These are phyloP conservation scores for Allomyces javanicus DNA, from an alignment of 192 early-diverging fungal species.

Conservation along the genomic window DNA sequence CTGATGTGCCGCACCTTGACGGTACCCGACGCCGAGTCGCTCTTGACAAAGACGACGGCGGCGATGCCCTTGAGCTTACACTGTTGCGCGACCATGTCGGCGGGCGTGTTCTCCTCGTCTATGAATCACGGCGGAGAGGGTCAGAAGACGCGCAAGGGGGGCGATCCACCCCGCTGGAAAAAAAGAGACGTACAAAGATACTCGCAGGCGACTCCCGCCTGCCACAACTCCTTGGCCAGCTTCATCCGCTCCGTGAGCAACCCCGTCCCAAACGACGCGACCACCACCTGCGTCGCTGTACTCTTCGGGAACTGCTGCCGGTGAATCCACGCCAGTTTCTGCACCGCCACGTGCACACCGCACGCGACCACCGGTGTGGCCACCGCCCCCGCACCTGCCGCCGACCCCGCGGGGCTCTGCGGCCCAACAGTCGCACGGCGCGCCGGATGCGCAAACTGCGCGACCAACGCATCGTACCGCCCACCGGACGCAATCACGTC, in stretches of 20 bases:
- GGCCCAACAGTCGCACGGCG: too few relatives aligned
- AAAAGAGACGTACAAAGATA: background rate
- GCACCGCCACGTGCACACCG: background rate
- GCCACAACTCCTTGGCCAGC: background rate
- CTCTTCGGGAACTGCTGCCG: background rate
- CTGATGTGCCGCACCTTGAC: background rate
- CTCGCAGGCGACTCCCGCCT: background rate
- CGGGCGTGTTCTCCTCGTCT: background rate
- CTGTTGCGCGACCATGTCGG: background rate
- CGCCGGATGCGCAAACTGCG: slow-evolving; percentile 9
- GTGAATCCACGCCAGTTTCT: background rate
- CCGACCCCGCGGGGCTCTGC: too few relatives aligned
- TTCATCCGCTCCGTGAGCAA: background rate
- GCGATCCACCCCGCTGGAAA: too few relatives aligned
- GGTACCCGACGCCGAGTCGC: background rate
- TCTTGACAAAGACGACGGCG: background rate
- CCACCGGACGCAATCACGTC: slow-evolving; percentile 52
- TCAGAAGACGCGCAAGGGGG: too few relatives aligned
- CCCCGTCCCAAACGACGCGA: background rate
- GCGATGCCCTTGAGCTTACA: background rate
- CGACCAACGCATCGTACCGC: slow-evolving; percentile 42
- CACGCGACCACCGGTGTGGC: background rate
- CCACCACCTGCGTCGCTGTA: background rate
- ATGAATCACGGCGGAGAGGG: too few relatives aligned
- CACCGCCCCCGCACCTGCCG: background rate